phyloP scores from a whole-genome alignment of 2,329 filamentous ascomycete species.

The Tolypocladium nubicola region DNA sequence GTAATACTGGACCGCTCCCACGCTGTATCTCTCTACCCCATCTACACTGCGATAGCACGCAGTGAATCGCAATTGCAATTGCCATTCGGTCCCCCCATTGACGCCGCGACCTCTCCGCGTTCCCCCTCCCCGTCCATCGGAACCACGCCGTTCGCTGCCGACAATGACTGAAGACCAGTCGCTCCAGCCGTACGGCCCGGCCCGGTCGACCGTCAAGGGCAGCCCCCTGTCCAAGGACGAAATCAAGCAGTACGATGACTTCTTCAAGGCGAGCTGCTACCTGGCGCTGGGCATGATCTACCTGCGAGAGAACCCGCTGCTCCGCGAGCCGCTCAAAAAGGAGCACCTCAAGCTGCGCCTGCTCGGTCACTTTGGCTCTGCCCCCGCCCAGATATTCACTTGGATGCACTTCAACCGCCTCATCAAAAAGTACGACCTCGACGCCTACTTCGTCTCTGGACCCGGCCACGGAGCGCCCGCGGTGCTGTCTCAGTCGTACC shows the following conservation, averaged over 20 bases:
- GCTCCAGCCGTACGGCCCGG: constrained; percentile 54
- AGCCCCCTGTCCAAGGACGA: constrained; percentile 55
- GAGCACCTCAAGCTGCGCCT: constrained; percentile 66
- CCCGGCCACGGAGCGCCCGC: constrained; percentile 71
- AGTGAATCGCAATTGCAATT: background rate
- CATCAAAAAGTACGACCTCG: constrained; percentile 69
- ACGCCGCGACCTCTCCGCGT: no score
- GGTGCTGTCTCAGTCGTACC: constrained; percentile 64
- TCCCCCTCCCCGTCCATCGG: no score
- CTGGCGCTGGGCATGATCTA: constrained; percentile 75
- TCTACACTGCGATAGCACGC: background rate
- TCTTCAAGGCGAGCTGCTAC: constrained; percentile 66
- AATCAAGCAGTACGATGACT: constrained; percentile 57
- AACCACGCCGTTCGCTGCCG: background rate
- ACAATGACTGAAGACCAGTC: constrained; percentile 35
- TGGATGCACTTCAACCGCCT: constrained; percentile 76
- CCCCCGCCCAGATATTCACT: constrained; percentile 71
- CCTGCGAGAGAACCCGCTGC: constrained; percentile 61
- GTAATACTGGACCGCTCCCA: background rate
- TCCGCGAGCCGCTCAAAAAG: constrained; percentile 55
- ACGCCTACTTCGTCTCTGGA: constrained; percentile 64
- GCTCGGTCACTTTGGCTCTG: constrained; percentile 70
- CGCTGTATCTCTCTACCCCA: background rate
- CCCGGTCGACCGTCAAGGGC: constrained; percentile 53
- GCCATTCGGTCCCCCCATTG: background rate